Evolutionary conservation across 805 yeast species (phyloP).

Genomic region (Jamesozyma spencerorum): DNA sequence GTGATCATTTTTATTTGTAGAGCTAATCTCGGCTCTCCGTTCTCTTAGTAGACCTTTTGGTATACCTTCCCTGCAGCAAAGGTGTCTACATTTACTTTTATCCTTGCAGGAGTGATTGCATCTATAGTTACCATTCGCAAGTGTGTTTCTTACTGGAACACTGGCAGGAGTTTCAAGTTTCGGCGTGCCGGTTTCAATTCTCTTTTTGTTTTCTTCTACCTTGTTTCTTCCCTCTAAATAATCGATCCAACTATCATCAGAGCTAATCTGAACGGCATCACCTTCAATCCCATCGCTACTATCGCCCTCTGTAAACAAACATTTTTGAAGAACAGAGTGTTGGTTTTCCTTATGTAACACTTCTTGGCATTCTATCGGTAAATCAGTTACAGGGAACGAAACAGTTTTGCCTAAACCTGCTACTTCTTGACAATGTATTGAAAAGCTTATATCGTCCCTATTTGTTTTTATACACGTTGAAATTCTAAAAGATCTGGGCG

Average conservation of each 20-base stretch:
- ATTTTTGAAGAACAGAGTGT: conserved; percentile 3
- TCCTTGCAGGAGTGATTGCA: conserved; percentile 39
- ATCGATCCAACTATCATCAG: conserved; percentile 23
- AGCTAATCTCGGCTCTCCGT: neutral
- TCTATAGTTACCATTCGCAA: conserved; percentile 28
- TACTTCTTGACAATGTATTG: conserved; percentile 34
- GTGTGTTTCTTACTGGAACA: conserved; percentile 6
- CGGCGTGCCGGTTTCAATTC: neutral
- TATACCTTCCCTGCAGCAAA: conserved; percentile 41
- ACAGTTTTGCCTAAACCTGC: conserved; percentile 22
- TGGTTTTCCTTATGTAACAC: neutral
- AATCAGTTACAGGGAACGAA: conserved; percentile 6
- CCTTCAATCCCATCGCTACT: neutral
- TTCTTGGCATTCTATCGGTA: conserved; percentile 3
- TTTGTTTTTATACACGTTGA: conserved; percentile 13
- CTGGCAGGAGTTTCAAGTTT: conserved; percentile 2
- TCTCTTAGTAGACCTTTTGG: conserved; percentile 12
- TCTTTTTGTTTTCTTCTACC: neutral
- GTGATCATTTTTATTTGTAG: neutral
- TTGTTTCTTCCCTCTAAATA: conserved; percentile 13
- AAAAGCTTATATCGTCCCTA: conserved; percentile 23
- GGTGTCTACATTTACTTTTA: conserved; percentile 34
- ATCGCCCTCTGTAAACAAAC: conserved; percentile 2
- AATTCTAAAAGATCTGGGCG: conserved; percentile 25
- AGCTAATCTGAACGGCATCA: neutral